Evolutionary conservation across 129 eudicot species (phyloP).

Genomic region (Dittrichia graveolens): DNA sequence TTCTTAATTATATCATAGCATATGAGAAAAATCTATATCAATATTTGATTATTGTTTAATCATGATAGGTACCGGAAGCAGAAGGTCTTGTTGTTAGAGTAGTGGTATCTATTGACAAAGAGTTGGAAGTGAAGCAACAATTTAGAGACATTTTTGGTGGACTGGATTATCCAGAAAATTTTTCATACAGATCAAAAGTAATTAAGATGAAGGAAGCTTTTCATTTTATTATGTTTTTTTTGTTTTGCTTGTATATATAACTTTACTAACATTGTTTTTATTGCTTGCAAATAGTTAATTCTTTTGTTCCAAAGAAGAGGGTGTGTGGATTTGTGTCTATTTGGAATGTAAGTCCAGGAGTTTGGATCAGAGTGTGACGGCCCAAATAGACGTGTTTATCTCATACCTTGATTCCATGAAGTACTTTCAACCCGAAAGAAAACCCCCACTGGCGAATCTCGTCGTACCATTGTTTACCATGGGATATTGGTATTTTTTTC

Average conservation of each 20-base stretch:
- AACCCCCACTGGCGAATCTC: conserved; percentile 63
- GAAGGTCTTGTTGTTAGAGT: conserved; percentile 69
- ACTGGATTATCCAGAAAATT: conserved; percentile 59
- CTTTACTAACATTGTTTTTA: conserved; percentile 8
- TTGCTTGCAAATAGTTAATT: conserved; percentile 54
- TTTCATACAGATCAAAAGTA: conserved; percentile 72
- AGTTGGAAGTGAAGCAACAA: conserved; percentile 64
- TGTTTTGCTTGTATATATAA: not conserved
- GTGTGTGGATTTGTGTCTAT: conserved; percentile 81
- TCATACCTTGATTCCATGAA: conserved; percentile 86
- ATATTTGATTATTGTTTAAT: not conserved
- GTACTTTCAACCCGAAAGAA: conserved; percentile 72
- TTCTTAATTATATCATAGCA: not conserved
- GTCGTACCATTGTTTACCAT: conserved; percentile 83
- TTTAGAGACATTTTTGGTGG: conserved; percentile 57
- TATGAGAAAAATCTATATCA: not conserved
- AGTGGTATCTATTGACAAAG: conserved; percentile 62
- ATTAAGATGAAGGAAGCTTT: conserved; percentile 7
- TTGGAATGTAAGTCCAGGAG: conserved; percentile 85
- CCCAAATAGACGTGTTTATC: conserved; percentile 72
- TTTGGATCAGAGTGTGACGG: conserved; percentile 71
- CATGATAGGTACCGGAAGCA: conserved; percentile 60
- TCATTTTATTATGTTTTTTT: not conserved
- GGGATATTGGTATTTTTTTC: conserved; percentile 62
- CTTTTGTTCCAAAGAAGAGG: conserved; percentile 68